phyloP scores from a whole-genome alignment of 1,284 basidiomycete species.

The Ganoderma multipileum region DNA sequence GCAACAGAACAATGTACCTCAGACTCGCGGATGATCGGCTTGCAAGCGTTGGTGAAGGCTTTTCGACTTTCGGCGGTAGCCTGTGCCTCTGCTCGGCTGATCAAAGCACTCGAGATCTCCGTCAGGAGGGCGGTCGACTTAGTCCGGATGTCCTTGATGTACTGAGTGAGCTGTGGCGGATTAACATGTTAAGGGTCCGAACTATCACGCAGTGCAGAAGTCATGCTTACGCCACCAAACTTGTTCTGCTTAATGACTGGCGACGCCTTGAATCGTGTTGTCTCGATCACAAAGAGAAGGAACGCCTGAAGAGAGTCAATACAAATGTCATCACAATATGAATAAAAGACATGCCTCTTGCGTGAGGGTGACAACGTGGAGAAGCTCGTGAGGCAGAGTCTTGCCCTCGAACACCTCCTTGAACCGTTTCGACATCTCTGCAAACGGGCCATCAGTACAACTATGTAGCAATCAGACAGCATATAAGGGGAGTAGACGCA shows the following conservation, averaged over 20 bases:
- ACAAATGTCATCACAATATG: slow-evolving; percentile 30
- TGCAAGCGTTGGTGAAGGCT: slow-evolving; percentile 58
- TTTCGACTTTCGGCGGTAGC: slow-evolving; percentile 59
- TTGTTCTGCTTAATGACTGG: slow-evolving; percentile 76
- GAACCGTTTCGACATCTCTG: slow-evolving; percentile 64
- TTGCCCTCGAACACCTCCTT: slow-evolving; percentile 47
- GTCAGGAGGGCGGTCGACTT: slow-evolving; percentile 58
- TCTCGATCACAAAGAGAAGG: slow-evolving; percentile 68
- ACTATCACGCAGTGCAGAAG: slow-evolving; percentile 33
- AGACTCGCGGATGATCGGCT: slow-evolving; percentile 44
- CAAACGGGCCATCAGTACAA: background rate
- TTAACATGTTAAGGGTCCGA: slow-evolving; percentile 10
- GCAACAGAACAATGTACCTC: slow-evolving; percentile 46
- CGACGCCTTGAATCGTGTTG: slow-evolving; percentile 71
- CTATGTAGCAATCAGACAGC: background rate
- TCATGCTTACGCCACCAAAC: slow-evolving; percentile 59
- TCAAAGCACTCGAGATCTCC: slow-evolving; percentile 60
- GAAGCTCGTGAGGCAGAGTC: slow-evolving; percentile 55
- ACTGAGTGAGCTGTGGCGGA: slow-evolving; percentile 62
- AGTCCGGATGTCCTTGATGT: slow-evolving; percentile 66
- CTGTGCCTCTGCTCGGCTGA: slow-evolving; percentile 56
- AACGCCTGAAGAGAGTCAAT: slow-evolving; percentile 57
- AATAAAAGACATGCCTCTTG: slow-evolving; percentile 61
- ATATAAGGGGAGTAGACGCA: slow-evolving; percentile 33
- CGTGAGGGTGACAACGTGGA: slow-evolving; percentile 73